Evolutionary conservation across 208 protist genomes (phyloP).

Genomic region (Leishmania tarentolae): DNA sequence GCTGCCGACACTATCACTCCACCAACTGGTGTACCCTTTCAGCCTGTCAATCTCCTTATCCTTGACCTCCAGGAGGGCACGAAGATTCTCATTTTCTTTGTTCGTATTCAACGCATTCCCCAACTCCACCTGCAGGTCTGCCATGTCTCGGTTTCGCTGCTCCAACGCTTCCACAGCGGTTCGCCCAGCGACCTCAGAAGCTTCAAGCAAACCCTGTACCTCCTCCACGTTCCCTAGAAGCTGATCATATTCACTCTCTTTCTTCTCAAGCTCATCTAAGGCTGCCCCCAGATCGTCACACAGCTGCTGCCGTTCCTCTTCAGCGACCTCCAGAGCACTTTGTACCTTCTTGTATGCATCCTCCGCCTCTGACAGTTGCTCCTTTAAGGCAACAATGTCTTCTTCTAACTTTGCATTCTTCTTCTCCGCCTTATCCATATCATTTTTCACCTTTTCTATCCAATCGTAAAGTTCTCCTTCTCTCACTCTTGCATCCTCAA

Average conservation of each 20-base stretch:
- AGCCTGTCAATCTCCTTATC: slow-evolving; percentile 41
- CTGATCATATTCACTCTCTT: slow-evolving; percentile 38
- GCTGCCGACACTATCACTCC: slow-evolving; percentile 25
- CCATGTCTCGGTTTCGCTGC: slow-evolving; percentile 29
- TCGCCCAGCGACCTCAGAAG: slow-evolving; percentile 17
- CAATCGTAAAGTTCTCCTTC: neutral
- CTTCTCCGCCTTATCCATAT: slow-evolving; percentile 8
- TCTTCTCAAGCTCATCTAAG: slow-evolving; percentile 44
- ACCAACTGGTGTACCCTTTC: slow-evolving; percentile 31
- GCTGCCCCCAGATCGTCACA: slow-evolving; percentile 39
- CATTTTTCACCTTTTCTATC: slow-evolving; percentile 7
- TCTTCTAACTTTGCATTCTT: neutral
- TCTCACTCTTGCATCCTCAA: neutral
- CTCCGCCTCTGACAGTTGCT: slow-evolving; percentile 6
- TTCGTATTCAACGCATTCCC: slow-evolving; percentile 14
- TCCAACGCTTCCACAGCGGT: slow-evolving; percentile 27
- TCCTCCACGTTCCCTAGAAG: slow-evolving; percentile 31
- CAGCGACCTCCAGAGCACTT: neutral
- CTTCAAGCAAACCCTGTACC: slow-evolving; percentile 30
- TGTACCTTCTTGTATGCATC: neutral
- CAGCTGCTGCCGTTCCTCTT: slow-evolving; percentile 38
- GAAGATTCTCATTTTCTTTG: slow-evolving; percentile 34
- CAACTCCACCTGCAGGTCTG: slow-evolving; percentile 32
- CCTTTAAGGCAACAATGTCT: neutral
- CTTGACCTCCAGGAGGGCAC: slow-evolving; percentile 27